Conservation (phyloP, 305 asterid species). For the Fraxinus sp. region DNA sequence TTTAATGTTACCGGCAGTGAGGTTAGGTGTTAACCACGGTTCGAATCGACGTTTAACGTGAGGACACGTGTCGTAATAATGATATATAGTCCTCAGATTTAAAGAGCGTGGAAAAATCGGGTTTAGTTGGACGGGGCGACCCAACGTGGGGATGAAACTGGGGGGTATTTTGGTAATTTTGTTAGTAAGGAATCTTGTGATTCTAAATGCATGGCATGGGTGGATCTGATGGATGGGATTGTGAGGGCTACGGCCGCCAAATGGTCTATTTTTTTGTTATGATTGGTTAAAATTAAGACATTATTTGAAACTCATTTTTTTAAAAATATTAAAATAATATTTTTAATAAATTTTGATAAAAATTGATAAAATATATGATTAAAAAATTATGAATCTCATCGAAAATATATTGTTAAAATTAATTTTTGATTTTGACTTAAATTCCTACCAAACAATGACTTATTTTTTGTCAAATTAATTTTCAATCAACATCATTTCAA, state of each 20-base stretch:
- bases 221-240: conserved; percentile 42
- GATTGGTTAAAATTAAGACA: neutral
- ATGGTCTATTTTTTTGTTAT: neutral
- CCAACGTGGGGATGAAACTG: neutral
- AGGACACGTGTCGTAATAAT: conserved; percentile 29
- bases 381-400: neutral
- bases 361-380: neutral
- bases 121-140: neutral
- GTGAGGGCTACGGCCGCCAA: conserved; percentile 18
- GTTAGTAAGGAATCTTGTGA: conserved; percentile 37
- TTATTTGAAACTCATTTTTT: neutral
- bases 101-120: conserved; percentile 27
- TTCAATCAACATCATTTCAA: neutral
- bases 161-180: neutral
- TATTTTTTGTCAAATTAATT: too few relatives aligned
- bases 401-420: too few relatives aligned
- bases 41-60: conserved; percentile 2
- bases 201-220: conserved; percentile 38
- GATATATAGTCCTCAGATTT: conserved; percentile 28
- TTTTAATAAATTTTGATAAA: too few relatives aligned
- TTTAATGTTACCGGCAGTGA: conserved; percentile 37
- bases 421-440: too few relatives aligned
- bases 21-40: conserved; percentile 42
- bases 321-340: too few relatives aligned
- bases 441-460: neutral